phyloP scores from a whole-genome alignment of 2,329 filamentous ascomycete genomes.

The Mariannaea sp. region DNA sequence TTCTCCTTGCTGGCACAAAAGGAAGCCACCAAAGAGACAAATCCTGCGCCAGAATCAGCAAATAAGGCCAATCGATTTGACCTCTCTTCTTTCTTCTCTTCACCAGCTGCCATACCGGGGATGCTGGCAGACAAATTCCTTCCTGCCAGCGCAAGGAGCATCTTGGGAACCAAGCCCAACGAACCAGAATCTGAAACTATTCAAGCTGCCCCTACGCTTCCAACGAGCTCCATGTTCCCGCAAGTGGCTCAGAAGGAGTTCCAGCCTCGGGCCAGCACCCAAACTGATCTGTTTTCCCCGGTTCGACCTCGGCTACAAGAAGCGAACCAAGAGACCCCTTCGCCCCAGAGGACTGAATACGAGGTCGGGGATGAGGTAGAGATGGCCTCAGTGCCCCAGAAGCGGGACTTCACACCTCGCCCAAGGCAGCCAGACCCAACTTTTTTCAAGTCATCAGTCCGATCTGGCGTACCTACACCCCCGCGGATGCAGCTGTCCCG shows the following conservation, averaged over 20 bases:
- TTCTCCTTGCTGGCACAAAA: slow-evolving; percentile 51
- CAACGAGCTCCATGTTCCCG: slow-evolving; percentile 50
- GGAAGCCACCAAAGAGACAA: slow-evolving; percentile 15
- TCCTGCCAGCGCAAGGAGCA: slow-evolving; percentile 31
- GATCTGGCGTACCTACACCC: slow-evolving; percentile 41
- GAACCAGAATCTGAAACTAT: slow-evolving; percentile 30
- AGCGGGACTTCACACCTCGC: slow-evolving; percentile 55
- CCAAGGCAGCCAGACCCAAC: slow-evolving; percentile 42
- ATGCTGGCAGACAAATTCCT: slow-evolving; percentile 42
- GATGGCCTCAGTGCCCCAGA: slow-evolving; percentile 49
- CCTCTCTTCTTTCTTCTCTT: slow-evolving; percentile 62
- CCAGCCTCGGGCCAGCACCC: slow-evolving; percentile 39
- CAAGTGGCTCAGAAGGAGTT: slow-evolving; percentile 41
- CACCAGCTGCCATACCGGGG: slow-evolving; percentile 51
- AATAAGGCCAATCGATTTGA: slow-evolving; percentile 48
- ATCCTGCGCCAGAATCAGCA: slow-evolving; percentile 29
- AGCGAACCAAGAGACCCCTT: slow-evolving; percentile 7
- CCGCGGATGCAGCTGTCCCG: slow-evolving; percentile 49
- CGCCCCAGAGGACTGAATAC: not conserved
- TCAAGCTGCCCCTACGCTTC: slow-evolving; percentile 32
- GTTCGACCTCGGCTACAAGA: slow-evolving; percentile 19
- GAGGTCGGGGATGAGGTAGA: slow-evolving; percentile 39
- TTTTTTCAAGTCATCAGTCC: slow-evolving; percentile 46
- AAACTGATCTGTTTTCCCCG: slow-evolving; percentile 46
- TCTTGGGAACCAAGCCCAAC: slow-evolving; percentile 21